Evolutionary conservation across 805 yeast genomes (phyloP).

Genomic region (Tetrapisispora fleetii): DNA sequence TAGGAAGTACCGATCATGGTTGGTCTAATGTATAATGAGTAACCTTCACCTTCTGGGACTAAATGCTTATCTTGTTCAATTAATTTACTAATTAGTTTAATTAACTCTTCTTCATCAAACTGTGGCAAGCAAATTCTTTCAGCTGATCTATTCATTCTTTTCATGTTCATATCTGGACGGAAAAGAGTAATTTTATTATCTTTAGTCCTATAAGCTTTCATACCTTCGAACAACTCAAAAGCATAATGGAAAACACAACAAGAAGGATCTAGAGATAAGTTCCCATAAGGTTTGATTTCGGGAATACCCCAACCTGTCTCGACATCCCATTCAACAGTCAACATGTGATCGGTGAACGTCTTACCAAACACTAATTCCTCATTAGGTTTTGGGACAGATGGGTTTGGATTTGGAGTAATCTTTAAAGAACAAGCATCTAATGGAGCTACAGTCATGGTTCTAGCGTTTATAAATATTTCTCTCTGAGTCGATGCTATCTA

Average conservation of each 20-base stretch:
- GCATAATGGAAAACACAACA: conserved; percentile 89
- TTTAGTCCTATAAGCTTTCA: conserved; percentile 73
- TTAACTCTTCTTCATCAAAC: conserved; percentile 69
- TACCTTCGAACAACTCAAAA: conserved; percentile 90
- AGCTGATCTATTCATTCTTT: conserved; percentile 80
- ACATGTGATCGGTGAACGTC: conserved; percentile 79
- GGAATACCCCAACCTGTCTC: conserved; percentile 84
- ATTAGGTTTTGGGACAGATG: conserved; percentile 48
- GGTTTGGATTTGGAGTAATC: conserved; percentile 38
- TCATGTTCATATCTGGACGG: conserved; percentile 89
- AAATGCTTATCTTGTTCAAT: conserved; percentile 64
- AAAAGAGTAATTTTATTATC: conserved; percentile 68
- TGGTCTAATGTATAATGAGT: conserved; percentile 88
- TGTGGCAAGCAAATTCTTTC: conserved; percentile 82
- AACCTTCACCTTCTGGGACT: conserved; percentile 81
- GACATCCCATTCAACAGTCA: conserved; percentile 73
- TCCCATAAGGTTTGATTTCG: conserved; percentile 75
- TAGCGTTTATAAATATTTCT: background rate
- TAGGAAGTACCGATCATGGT: conserved; percentile 89
- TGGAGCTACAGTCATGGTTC: conserved; percentile 27
- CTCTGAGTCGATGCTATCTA: too few relatives aligned
- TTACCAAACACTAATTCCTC: conserved; percentile 62
- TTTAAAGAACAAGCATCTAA: conserved; percentile 47
- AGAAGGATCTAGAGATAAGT: conserved; percentile 72
- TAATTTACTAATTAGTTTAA: conserved; percentile 66